Base-by-base conservation (phyloP, 179 eudicot species). In the Pouteria campechiana region DNA sequence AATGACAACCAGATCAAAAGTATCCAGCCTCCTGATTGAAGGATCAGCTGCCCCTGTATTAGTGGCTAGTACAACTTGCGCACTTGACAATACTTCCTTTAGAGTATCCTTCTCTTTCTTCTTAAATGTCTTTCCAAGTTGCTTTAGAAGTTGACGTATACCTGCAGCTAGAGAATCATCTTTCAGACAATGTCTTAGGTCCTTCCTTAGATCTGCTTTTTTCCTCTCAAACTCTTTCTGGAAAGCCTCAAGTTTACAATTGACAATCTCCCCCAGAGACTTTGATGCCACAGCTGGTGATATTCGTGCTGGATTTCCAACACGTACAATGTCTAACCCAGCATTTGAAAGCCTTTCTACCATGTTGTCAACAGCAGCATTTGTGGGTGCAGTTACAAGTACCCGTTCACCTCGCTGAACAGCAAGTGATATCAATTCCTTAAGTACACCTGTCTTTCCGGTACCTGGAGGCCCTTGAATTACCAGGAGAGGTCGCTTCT, bases 161-260 rank as follows among this genome's bases (percentile, higher is more conserved):
- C 95, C 95, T 51, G 95, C 79, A 44, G 95, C 95, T 62, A 85
- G 64, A 35, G 93, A 75, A 62, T 85, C 95, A 57, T 81, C 95
- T 16, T 59, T 76, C 14, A 85, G 64, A 72, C 95, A 85, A 45
- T 43, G 70, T 37, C 83, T 68, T 36, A 85, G 63, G 74, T 85
- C 95, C 74, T 69, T 85, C 34, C 88, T 66, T 17, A 85, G 67
- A 61, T 84, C 73, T 15, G 95, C 65, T 49, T 68, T 81, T 54
- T 85, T 81, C 50, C 95, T 73, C 51, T 75, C 87, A 44, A 78
- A 65, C 65, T 85, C 88, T 41, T 37, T 29, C 41, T 48, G 52
- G 44, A 73, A 85, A 32, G 48, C 48, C 18, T 61, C 67, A 64
- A 85, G 83, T 53, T 65, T 75, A 7, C 41, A 14, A 29, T 68